Evolutionary conservation across 495 filamentous ascomycete species (phyloP), one percentile per base, ranked within the genome.

Genomic region (Lasiosphaeris hirsuta): DNA sequence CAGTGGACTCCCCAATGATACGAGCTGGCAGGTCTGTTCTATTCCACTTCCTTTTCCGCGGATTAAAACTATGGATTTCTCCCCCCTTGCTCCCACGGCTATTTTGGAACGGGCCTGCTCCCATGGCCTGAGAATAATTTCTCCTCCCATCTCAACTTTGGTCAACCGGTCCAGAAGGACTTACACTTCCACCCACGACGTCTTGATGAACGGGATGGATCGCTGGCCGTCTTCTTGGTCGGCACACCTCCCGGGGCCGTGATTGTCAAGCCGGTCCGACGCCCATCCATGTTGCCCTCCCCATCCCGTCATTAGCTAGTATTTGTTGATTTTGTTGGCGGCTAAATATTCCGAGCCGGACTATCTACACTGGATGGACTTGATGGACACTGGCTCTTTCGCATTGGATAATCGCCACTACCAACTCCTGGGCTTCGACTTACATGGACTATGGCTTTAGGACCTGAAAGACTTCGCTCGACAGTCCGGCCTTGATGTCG

Each of bases 11-110:
- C 92, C 93, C 67, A 82, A 82, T 75, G 95, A 97, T 81, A 97
- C 95, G 80, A 96, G 92, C 84, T 98, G 94, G 94, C 94, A 98
- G 94, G 94, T 98, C 89, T 95, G 94, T 89, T 86, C 69, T 76
- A 78, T 72, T 74, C 78, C 79, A 77, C 78, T 84, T 81, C 72
- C 71, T 76, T 78, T 67, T 70, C 66, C 73, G 64, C 70, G 76
- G 75, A 75, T 66, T 64, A 65, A 68, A 44, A 38, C 23, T 57
- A 51, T 64, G 58, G 65, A 64, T 64, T 60, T 59, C 53, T 56
- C 68, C 65, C 68, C 68, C 68, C 56, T 30, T 30, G 23, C 23
- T 30, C 23, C 23, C 58, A 39, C 53, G 40, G 38, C 44, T 19
- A 42, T 60, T 62, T 63, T 62, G 63, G 57, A 60, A 55, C 54